phyloP scores from a whole-genome alignment of 1,139 yeast genomes.

The Tardiomyces digboiensis region DNA sequence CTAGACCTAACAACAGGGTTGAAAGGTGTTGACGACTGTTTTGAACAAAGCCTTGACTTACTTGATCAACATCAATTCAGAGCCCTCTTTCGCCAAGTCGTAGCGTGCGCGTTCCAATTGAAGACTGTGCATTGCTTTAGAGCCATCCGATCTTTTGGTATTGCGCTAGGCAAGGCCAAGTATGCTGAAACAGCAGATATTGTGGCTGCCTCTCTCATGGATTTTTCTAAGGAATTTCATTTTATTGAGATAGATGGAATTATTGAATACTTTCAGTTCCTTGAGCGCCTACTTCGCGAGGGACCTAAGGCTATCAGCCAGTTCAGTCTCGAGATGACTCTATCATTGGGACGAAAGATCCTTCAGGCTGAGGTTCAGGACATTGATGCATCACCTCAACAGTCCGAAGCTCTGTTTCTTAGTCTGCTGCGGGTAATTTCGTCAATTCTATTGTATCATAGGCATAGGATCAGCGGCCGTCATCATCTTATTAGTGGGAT shows the following conservation, averaged over 20 bases:
- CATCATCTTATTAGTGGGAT: conserved; percentile 53
- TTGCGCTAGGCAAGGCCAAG: background rate
- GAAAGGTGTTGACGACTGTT: background rate
- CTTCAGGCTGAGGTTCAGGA: background rate
- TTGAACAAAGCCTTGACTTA: background rate
- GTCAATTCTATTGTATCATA: conserved; percentile 49
- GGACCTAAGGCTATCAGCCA: background rate
- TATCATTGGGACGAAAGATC: background rate
- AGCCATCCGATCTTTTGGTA: background rate
- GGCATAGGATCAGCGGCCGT: conserved; percentile 61
- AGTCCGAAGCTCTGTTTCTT: background rate
- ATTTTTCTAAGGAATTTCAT: background rate
- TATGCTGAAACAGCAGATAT: background rate
- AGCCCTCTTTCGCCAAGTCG: background rate
- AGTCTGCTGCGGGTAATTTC: conserved; percentile 10
- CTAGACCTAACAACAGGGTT: background rate
- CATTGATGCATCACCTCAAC: background rate
- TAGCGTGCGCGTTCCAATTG: background rate
- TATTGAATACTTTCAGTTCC: background rate
- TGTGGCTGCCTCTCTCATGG: background rate
- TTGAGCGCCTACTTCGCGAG: background rate
- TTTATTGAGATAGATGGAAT: background rate
- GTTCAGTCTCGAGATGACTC: background rate
- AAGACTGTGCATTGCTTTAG: background rate
- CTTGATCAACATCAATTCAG: background rate